Evolutionary conservation across 257 asterid species (phyloP).

Genomic region (Scutellaria barbata): DNA sequence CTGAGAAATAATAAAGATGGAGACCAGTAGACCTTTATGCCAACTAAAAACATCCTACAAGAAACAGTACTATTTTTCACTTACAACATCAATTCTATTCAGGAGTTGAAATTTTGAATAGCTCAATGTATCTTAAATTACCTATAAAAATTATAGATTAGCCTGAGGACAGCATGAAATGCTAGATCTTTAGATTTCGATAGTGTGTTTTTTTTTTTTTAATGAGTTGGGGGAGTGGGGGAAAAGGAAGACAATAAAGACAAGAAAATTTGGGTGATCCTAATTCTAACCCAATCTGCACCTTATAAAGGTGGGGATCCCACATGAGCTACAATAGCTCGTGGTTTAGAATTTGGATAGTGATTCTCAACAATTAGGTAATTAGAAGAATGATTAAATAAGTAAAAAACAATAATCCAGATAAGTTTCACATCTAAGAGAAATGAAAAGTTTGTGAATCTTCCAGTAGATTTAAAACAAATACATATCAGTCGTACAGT

Average conservation of each 20-base stretch:
- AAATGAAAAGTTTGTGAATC: slow-evolving; percentile 10
- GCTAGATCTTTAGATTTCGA: not conserved
- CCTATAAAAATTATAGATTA: not conserved
- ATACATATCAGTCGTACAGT: not conserved
- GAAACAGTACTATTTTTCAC: not conserved
- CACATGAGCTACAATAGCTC: too few species aligned
- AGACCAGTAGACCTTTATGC: slow-evolving; percentile 13
- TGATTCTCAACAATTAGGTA: not conserved
- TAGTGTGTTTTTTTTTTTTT: not conserved
- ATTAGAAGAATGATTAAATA: not conserved
- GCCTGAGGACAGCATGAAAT: not conserved
- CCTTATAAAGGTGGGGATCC: too few species aligned
- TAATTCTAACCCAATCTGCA: too few species aligned
- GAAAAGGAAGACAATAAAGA: too few species aligned
- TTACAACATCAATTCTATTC: slow-evolving; percentile 1
- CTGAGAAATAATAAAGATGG: not conserved
- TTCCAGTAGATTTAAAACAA: not conserved
- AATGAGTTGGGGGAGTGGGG: too few species aligned
- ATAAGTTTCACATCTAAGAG: not conserved
- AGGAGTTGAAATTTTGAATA: not conserved
- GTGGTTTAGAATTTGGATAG: too few species aligned
- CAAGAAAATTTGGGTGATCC: too few species aligned
- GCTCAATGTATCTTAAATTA: not conserved
- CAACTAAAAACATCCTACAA: not conserved
- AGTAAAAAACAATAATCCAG: not conserved